Conservation (phyloP, 306 rosid genomes). For the Alnus rubra region DNA sequence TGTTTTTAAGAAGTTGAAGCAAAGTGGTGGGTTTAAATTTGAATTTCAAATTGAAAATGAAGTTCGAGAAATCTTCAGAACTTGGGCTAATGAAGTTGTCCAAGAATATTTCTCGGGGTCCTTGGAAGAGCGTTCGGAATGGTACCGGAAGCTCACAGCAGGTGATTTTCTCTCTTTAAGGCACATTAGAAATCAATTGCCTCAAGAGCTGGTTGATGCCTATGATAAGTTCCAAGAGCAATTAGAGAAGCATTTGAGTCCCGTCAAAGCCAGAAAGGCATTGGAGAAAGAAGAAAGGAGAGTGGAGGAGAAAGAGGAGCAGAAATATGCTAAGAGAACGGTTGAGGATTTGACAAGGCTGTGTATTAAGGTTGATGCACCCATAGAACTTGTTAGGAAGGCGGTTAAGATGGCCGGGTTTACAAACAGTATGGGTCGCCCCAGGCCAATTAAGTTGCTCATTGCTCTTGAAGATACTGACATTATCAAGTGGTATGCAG, state of each 20-base stretch:
- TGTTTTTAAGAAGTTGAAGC: constrained; percentile 65
- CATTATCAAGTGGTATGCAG: constrained; percentile 86
- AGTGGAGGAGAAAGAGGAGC: constrained; percentile 62
- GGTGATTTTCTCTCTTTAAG: constrained; percentile 75
- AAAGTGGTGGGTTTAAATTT: constrained; percentile 52
- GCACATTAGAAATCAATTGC: constrained; percentile 75
- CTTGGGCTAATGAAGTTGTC: constrained; percentile 77
- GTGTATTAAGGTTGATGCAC: constrained; percentile 82
- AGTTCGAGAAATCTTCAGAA: constrained; percentile 55
- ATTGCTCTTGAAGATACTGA: constrained; percentile 75
- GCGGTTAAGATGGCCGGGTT: constrained; percentile 76
- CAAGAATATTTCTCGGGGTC: constrained; percentile 51
- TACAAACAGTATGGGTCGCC: constrained; percentile 90
- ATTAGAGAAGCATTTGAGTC: constrained; percentile 72
- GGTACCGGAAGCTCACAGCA: constrained; percentile 63
- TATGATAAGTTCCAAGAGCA: constrained; percentile 82
- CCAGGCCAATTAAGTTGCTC: constrained; percentile 66
- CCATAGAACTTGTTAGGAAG: constrained; percentile 62
- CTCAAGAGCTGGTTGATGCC: constrained; percentile 68
- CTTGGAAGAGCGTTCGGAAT: constrained; percentile 67
- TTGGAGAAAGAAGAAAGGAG: constrained; percentile 67
- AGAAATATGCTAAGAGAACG: constrained; percentile 59
- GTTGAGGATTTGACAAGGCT: constrained; percentile 82
- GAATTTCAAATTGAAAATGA: constrained; percentile 66
- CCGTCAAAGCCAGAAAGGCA: constrained; percentile 53